A percentile compares a stretch with the other conserved stretches of the same genome.
phyloP scores from a whole-genome alignment of 345 rosid species.

The Gynandropsis gynandra region DNA sequence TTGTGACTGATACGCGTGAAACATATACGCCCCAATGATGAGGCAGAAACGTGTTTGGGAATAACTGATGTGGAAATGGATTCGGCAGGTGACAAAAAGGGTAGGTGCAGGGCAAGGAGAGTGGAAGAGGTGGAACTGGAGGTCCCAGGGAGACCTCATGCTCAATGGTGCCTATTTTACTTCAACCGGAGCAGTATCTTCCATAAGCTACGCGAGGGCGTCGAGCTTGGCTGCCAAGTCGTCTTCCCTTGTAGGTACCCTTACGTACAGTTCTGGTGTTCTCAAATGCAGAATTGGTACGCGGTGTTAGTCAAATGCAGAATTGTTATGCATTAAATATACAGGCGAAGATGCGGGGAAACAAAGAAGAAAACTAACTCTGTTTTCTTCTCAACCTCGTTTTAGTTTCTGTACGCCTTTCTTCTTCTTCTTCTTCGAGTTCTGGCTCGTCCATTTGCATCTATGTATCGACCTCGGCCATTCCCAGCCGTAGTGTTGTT shows the following conservation, averaged over 20 bases:
- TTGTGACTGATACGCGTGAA: neutral
- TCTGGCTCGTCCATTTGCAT: constrained; percentile 16
- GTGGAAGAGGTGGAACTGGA: constrained; percentile 57
- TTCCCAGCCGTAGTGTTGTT: constrained; percentile 34
- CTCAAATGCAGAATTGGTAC: constrained; percentile 36
- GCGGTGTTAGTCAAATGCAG: constrained; percentile 31
- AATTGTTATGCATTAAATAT: constrained; percentile 5
- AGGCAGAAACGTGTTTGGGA: neutral
- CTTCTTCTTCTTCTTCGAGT: neutral
- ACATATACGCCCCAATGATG: neutral
- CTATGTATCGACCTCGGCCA: constrained; percentile 32
- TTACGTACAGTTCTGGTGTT: constrained; percentile 45
- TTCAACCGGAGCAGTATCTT: constrained; percentile 38
- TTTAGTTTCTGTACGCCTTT: constrained; percentile 1
- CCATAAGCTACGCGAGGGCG: constrained; percentile 46
- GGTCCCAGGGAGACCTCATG: constrained; percentile 50
- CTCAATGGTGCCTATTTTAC: constrained; percentile 52
- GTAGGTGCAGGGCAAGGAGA: constrained; percentile 14
- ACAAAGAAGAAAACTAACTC: constrained; percentile 11
- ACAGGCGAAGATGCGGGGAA: neutral
- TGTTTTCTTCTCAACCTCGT: constrained; percentile 7
- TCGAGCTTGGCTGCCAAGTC: constrained; percentile 57
- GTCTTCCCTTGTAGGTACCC: constrained; percentile 39
- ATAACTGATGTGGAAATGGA: neutral
- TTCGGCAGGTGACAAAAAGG: constrained; percentile 43